A percentile compares a stretch with the other conserved stretches of the same genome.
Conservation (phyloP, 495 filamentous ascomycete genomes). For the Amphirosellinia nigrospora region DNA sequence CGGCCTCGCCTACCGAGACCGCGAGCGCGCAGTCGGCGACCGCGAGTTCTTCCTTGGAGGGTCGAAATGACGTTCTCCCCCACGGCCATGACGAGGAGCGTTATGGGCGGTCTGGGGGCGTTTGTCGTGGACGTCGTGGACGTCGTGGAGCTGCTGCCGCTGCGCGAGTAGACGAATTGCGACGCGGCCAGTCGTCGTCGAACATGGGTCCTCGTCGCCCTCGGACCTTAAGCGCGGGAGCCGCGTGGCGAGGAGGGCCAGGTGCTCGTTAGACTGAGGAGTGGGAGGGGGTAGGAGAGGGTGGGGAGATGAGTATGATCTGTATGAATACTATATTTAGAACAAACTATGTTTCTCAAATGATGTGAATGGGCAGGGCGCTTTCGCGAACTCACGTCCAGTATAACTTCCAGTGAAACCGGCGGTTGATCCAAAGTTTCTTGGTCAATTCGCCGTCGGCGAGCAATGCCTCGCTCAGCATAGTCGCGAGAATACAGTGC, state of each 20-base stretch:
- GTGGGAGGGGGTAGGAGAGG: constrained; percentile 90
- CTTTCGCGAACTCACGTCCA: constrained; percentile 72
- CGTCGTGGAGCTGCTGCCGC: constrained; percentile 11
- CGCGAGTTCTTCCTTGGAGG: constrained; percentile 87
- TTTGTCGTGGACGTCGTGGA: constrained; percentile 7
- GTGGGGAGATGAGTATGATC: constrained; percentile 93
- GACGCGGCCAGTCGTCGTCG: constrained; percentile 94
- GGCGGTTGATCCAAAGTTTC: constrained; percentile 78
- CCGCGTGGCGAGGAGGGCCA: constrained; percentile 88
- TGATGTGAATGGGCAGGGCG: too few species aligned
- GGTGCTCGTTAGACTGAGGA: constrained; percentile 90
- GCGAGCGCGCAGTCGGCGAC: constrained; percentile 89
- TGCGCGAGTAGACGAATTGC: constrained; percentile 70
- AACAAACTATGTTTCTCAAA: too few species aligned
- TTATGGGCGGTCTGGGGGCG: constrained; percentile 72
- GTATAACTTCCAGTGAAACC: constrained; percentile 96
- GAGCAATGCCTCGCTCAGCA: constrained; percentile 88
- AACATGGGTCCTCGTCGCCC: constrained; percentile 92
- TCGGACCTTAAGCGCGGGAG: constrained; percentile 84
- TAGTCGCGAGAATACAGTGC: constrained; percentile 85
- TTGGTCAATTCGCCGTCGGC: constrained; percentile 73
- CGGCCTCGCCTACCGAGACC: constrained; percentile 65
- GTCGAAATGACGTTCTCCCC: constrained; percentile 93
- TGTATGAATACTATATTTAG: constrained; percentile 39
- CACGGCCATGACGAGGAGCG: constrained; percentile 85